Evolutionary conservation across 2,329 filamentous ascomycete genomes (phyloP).

Genomic region (Fusarium coicis): DNA sequence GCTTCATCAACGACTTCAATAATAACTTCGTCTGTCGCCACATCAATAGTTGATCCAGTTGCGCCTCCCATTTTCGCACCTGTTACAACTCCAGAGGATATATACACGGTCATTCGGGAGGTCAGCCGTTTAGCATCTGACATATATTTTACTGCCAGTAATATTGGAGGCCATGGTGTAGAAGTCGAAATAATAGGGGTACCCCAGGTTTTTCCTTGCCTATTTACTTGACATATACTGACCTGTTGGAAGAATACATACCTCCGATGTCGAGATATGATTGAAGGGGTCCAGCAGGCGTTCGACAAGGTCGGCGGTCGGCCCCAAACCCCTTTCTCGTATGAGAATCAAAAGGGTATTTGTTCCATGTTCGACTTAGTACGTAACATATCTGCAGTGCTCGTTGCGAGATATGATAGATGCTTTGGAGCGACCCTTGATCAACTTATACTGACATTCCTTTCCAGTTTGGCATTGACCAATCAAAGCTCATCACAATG

Average conservation of each 20-base stretch:
- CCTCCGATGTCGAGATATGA: conserved; percentile 17
- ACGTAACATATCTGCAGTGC: neutral
- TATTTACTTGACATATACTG: neutral
- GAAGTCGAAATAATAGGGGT: conserved; percentile 8
- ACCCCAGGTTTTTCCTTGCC: neutral
- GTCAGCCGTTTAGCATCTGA: conserved; percentile 5
- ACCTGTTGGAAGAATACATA: conserved; percentile 16
- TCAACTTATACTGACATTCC: conserved; percentile 2
- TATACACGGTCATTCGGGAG: neutral
- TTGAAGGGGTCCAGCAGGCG: conserved; percentile 6
- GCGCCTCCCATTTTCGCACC: neutral
- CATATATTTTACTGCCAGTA: neutral
- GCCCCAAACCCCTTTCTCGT: conserved; percentile 4
- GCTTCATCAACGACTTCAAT: neutral
- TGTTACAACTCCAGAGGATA: neutral
- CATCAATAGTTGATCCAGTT: neutral
- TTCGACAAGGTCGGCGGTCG: neutral
- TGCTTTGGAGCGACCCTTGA: neutral
- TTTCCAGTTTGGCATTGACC: conserved; percentile 9
- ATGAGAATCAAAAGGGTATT: conserved; percentile 12
- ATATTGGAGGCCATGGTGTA: conserved; percentile 5
- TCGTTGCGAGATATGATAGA: neutral
- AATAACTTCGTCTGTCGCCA: neutral
- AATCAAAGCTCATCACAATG: conserved; percentile 16
- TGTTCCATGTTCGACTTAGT: conserved; percentile 14